Percentiles rank a stretch among this genome's conserved stretches.
phyloP scores from a whole-genome alignment of 805 yeast genomes.

The Saccharomycopsis sp. region DNA sequence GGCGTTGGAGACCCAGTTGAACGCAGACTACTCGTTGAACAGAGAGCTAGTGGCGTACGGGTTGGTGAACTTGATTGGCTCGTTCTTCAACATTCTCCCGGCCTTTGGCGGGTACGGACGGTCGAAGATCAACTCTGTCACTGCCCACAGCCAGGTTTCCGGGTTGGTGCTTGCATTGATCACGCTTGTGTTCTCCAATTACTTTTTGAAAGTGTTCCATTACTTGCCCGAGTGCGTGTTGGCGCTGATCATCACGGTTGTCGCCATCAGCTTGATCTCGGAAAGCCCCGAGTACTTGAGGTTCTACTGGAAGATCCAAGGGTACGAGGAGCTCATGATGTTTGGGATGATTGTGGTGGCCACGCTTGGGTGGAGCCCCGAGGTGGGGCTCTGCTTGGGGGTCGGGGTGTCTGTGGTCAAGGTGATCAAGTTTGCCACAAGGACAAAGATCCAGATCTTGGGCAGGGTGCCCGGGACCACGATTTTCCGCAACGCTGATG shows the following conservation, averaged over 20 bases:
- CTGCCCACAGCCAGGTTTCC: constrained; percentile 26
- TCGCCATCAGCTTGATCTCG: constrained; percentile 35
- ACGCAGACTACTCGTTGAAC: constrained; percentile 72
- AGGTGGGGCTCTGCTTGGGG: constrained; percentile 33
- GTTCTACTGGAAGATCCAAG: constrained; percentile 36
- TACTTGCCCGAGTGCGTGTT: constrained; percentile 37
- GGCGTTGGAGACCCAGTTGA: constrained; percentile 63
- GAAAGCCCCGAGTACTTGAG: constrained; percentile 36
- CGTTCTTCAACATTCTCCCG: constrained; percentile 58
- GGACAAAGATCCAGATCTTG: constrained; percentile 36
- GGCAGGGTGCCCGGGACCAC: constrained; percentile 29
- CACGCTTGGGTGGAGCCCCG: constrained; percentile 29
- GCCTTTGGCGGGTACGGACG: constrained; percentile 96
- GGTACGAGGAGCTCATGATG: constrained; percentile 30
- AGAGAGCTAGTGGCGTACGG: constrained; percentile 90
- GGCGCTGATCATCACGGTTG: constrained; percentile 37
- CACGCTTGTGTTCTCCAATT: constrained; percentile 23
- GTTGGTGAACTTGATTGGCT: constrained; percentile 53
- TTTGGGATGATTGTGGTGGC: constrained; percentile 22
- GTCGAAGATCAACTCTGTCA: constrained; percentile 75
- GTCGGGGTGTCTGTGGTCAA: constrained; percentile 30
- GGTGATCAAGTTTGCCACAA: constrained; percentile 33
- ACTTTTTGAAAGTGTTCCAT: constrained; percentile 27
- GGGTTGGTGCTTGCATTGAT: constrained; percentile 20
- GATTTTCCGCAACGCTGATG: constrained; percentile 33